Evolutionary conservation across 176 grass and related monocot species (phyloP), one percentile per base, ranked within the genome.

Genomic region (Bromus sterilis): DNA sequence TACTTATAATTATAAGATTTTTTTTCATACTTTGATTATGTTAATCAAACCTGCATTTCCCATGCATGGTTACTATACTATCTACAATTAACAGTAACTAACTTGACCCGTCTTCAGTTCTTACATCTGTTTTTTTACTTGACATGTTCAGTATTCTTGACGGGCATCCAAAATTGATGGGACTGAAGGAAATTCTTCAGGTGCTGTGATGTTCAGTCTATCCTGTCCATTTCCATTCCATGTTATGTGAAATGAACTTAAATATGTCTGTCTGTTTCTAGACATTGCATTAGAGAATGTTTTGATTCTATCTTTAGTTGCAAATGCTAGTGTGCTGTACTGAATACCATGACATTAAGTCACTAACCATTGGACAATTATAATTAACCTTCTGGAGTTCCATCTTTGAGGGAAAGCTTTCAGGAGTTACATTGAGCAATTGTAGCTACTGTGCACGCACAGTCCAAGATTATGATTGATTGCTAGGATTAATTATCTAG

Each of bases 111-210:
- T 73, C 32, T 74, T 68, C 14, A 70, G 57, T 80, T 93, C 86
- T 88, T 55, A 90, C 74, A 69, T 78, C 23, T 36, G 5, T 76
- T 82, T 79, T 66, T 88, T 60, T 80, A 18, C 66, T 77, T 86
- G 60, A 60, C 21, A 67, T 89, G 23, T 84, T 89, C 90, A 98
- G 95, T 71, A 95, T 98, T 89, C 88, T 98, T 69, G 88, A 98
- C 82, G 92, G 92, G 32, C 90, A 89, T 61, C 95, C 95, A 85
- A 95, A 91, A 76, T 74, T 98, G 69, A 98, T 98, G 92, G 95
- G 95, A 76, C 87, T 98, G 29, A 98, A 95, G 46, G 95, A 98
- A 86, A 89, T 95, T 76, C 88, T 98, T 89, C 95, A 95, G 92
- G 95, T 98, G 71, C 33, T 67, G 64, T 2, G 26, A 71, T 29